A percentile compares a stretch with the other conserved stretches of the same genome.
phyloP scores from a whole-genome alignment of 805 yeast species.

The Metschnikowia colocasiae region DNA sequence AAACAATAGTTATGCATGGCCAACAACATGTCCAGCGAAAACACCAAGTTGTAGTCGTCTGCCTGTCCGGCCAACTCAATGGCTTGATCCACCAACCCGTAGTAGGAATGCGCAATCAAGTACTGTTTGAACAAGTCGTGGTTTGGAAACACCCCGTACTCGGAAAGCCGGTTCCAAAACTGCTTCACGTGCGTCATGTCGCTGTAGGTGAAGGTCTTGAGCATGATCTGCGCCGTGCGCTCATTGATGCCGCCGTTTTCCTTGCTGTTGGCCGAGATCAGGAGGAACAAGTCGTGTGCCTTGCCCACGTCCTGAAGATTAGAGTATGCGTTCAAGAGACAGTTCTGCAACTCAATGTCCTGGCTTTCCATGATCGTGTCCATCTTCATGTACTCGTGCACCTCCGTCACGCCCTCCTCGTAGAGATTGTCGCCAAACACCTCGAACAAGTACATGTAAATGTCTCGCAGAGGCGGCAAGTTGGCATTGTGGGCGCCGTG shows the following conservation, averaged over 20 bases:
- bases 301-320: slow-evolving; percentile 52
- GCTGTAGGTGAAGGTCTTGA: slow-evolving; percentile 55
- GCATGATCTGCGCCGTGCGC: slow-evolving; percentile 63
- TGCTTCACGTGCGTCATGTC: slow-evolving; percentile 54
- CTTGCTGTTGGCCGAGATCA: slow-evolving; percentile 52
- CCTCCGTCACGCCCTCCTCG: slow-evolving; percentile 60
- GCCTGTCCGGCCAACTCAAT: slow-evolving; percentile 46
- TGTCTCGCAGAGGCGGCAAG: slow-evolving; percentile 31
- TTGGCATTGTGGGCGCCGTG: slow-evolving; percentile 33
- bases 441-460: slow-evolving; percentile 57
- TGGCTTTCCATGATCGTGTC: slow-evolving; percentile 50
- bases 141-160: slow-evolving; percentile 51
- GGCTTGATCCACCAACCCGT: slow-evolving; percentile 58
- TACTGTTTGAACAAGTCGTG: slow-evolving; percentile 54
- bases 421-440: slow-evolving; percentile 58
- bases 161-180: slow-evolving; percentile 59
- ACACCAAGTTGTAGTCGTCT: slow-evolving; percentile 43
- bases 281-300: slow-evolving; percentile 57
- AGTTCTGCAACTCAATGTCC: slow-evolving; percentile 56
- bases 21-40: slow-evolving; percentile 43
- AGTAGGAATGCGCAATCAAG: slow-evolving; percentile 66
- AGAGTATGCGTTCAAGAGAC: slow-evolving; percentile 61
- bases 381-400: slow-evolving; percentile 61
- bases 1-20: slow-evolving; percentile 45
- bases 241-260: slow-evolving; percentile 49